These are phyloP conservation scores for Penicillium sp. DNA, from an alignment of 2,329 filamentous ascomycete genomes.

Conservation along the genomic window DNA sequence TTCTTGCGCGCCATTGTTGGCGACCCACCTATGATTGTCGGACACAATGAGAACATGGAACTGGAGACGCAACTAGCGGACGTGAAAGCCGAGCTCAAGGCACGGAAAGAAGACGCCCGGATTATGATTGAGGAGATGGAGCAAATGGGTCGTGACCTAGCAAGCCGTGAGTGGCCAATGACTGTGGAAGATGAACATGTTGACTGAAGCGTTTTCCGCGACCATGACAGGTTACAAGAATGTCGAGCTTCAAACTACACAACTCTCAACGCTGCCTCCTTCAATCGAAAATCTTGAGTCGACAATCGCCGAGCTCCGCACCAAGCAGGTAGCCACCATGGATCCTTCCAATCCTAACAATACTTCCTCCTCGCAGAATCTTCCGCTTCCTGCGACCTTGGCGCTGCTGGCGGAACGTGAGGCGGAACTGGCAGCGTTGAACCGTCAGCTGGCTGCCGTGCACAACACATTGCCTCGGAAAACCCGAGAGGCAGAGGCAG, in stretches of 20 bases:
- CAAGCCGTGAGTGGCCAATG: constrained; percentile 48
- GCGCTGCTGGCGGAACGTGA: constrained; percentile 43
- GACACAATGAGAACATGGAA: constrained; percentile 75
- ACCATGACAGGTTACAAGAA: constrained; percentile 52
- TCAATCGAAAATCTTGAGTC: constrained; percentile 54
- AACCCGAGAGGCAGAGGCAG: constrained; percentile 45
- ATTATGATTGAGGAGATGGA: constrained; percentile 73
- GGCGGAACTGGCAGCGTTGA: constrained; percentile 42
- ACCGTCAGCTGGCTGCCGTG: constrained; percentile 43
- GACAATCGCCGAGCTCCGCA: constrained; percentile 50
- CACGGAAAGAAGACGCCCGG: constrained; percentile 75
- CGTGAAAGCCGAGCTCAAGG: constrained; percentile 73
- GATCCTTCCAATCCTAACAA: constrained; percentile 46
- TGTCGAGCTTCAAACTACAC: constrained; percentile 53
- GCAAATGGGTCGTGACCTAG: constrained; percentile 63
- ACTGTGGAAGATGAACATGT: neutral
- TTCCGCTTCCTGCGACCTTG: constrained; percentile 44
- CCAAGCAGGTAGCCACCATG: constrained; percentile 64
- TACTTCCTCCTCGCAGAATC: constrained; percentile 38
- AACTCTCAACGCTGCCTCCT: constrained; percentile 52
- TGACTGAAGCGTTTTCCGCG: constrained; percentile 1
- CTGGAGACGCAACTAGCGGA: constrained; percentile 69
- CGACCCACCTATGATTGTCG: constrained; percentile 82
- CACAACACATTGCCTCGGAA: constrained; percentile 47
- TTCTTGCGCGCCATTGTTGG: constrained; percentile 91